phyloP scores from a whole-genome alignment of 495 filamentous ascomycete genomes.

The Penicillium lagena region DNA sequence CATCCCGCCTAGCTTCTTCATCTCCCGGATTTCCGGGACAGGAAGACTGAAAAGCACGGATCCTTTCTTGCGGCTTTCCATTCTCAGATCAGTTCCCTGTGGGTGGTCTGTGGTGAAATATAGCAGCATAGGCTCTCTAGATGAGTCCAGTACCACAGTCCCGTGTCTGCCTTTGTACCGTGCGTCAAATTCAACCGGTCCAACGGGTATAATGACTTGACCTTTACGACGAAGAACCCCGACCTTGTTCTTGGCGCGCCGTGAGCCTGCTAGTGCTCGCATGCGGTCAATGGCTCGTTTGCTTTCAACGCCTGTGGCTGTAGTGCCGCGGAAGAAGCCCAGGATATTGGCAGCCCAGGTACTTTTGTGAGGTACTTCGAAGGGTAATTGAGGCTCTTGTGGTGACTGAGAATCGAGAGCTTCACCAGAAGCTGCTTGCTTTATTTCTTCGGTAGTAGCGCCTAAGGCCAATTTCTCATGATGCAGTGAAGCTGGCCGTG shows the following conservation, averaged over 20 bases:
- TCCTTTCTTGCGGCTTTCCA: slow-evolving; percentile 38
- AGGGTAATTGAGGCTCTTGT: not conserved
- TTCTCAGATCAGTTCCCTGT: slow-evolving; percentile 15
- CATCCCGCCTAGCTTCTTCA: slow-evolving; percentile 77
- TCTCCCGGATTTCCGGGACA: slow-evolving; percentile 54
- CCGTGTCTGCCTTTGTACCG: slow-evolving; percentile 69
- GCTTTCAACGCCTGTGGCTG: slow-evolving; percentile 59
- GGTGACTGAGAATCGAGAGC: not conserved
- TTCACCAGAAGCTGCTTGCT: slow-evolving; percentile 23
- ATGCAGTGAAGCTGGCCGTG: slow-evolving; percentile 22
- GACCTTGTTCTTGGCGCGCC: slow-evolving; percentile 60
- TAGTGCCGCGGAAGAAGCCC: slow-evolving; percentile 60
- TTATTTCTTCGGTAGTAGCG: slow-evolving; percentile 46
- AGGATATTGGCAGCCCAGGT: slow-evolving; percentile 49
- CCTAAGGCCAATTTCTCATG: slow-evolving; percentile 35
- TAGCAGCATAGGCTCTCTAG: slow-evolving; percentile 25
- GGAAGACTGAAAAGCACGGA: slow-evolving; percentile 41
- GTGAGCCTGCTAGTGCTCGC: slow-evolving; percentile 55
- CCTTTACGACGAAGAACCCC: slow-evolving; percentile 53
- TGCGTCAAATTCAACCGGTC: slow-evolving; percentile 69
- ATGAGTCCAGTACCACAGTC: slow-evolving; percentile 60
- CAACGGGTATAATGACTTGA: slow-evolving; percentile 34
- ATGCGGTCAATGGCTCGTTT: slow-evolving; percentile 62
- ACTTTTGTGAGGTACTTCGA: slow-evolving; percentile 15
- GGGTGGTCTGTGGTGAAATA: slow-evolving; percentile 46